Conservation (phyloP, 176 grass and related monocot species). For the Rhynchospora breviuscula region DNA sequence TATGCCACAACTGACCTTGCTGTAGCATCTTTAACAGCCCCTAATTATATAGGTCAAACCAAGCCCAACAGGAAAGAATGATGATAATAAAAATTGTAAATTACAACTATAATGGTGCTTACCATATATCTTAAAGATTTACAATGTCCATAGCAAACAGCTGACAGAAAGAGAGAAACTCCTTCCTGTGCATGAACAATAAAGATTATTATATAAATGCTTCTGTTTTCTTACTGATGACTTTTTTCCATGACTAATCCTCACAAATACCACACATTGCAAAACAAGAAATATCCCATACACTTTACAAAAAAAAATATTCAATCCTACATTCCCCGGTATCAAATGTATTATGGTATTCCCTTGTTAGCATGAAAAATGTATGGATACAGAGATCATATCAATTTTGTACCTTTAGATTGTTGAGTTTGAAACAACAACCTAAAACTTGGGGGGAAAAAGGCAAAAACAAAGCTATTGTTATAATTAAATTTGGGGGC, state of each 20-base stretch:
- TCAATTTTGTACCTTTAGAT: not conserved
- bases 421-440: not conserved
- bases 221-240: not conserved
- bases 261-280: not conserved
- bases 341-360: not conserved
- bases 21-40: not conserved
- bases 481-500: too few relatives aligned
- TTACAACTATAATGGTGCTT: not conserved
- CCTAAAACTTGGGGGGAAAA: too few relatives aligned
- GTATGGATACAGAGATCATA: not conserved
- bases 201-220: not conserved
- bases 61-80: not conserved
- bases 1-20: not conserved
- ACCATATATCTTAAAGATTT: slow-evolving; percentile 13
- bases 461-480: too few relatives aligned
- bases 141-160: not conserved
- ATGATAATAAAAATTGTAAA: not conserved
- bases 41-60: not conserved
- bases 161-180: not conserved
- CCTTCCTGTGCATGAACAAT: not conserved
- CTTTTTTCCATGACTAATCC: not conserved
- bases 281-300: not conserved
- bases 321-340: not conserved
- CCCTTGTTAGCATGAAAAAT: not conserved
- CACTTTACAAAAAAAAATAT: not conserved